Evolutionary conservation across 2,329 filamentous ascomycete genomes (phyloP), one percentile per base, ranked within the genome.

Genomic region (Aureobasidium zeae): DNA sequence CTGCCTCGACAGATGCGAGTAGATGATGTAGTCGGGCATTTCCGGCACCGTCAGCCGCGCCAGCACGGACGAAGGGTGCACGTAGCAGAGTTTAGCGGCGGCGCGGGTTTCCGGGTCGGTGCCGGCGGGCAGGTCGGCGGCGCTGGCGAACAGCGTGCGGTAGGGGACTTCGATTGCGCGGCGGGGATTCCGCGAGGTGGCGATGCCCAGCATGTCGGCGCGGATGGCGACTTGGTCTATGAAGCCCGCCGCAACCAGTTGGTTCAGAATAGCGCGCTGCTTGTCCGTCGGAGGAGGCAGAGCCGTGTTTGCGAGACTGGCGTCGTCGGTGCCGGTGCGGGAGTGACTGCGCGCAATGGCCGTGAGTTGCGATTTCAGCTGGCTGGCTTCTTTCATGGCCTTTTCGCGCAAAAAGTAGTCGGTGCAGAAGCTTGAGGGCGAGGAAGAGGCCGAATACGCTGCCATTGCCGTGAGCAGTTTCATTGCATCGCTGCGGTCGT

Each of bases 101-200:
- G 69, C 58, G 12, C 69, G 66, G 12, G 69, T 62, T 57, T 54
- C 61, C 46, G 37, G 71, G 15, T 28, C 34, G 20, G 21, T 24
- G 25, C 22, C 26, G 21, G 28, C 26, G 17, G 16, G n/a, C 38
- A 56, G 55, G 19, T 3, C 51, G 15, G 69, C 57, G 31, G 76
- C 60, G 48, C 86, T 69, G 0, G 86, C 80, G 52, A 88, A 77
- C 4, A 98, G 77, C 0, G 91, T 87, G 5, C 94, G 63, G 58
- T 96, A 98, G 0, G 89, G 84, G 2, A 96, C 84, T 53, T 96
- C 87, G 51, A 91, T 93, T 2, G 88, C 84, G n/a, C 87, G 77
- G 38, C 77, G 79, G 0, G 88, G 85, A 49, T 83, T 86, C 13
- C 81, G 72, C 1, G 81, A 79, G 1, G 85, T 83, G 10, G 72